Conservation (phyloP, 139 green algal species). For the Gonium pectorale region DNA sequence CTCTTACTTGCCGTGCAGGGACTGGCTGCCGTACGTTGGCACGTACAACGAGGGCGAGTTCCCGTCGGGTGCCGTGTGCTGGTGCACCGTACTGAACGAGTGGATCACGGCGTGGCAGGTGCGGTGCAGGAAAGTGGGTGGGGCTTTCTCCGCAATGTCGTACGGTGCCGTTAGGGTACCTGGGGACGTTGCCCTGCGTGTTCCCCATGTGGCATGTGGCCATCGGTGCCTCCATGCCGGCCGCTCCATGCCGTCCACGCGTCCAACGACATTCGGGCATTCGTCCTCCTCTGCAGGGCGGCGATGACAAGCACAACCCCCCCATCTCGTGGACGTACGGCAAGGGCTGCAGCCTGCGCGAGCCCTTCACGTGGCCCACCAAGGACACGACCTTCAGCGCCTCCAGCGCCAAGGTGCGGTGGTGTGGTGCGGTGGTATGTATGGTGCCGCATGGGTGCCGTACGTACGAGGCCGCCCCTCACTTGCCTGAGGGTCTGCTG, state of each 20-base stretch:
- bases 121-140: not conserved
- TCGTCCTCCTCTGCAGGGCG: not conserved
- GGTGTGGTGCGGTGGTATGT: too few relatives aligned
- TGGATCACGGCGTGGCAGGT: not conserved
- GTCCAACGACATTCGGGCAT: not conserved
- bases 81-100: not conserved
- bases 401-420: not conserved
- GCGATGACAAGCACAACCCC: not conserved
- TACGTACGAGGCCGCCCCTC: too few relatives aligned
- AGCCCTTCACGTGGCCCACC: not conserved
- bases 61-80: not conserved
- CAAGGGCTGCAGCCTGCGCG: not conserved
- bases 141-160: not conserved
- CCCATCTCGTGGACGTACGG: not conserved
- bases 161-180: not conserved
- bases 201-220: not conserved
- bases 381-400: not conserved
- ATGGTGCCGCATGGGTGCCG: not conserved
- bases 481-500: too few relatives aligned
- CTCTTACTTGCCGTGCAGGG: not conserved
- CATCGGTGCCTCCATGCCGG: not conserved
- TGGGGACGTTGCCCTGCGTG: not conserved
- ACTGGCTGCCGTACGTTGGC: not conserved
- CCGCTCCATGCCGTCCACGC: not conserved
- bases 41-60: constrained; percentile 3